Percentiles rank a stretch among this genome's conserved stretches.
These are phyloP conservation scores for Suillus subaureus DNA, from an alignment of 768 basidiomycete species.

Conservation along the genomic window DNA sequence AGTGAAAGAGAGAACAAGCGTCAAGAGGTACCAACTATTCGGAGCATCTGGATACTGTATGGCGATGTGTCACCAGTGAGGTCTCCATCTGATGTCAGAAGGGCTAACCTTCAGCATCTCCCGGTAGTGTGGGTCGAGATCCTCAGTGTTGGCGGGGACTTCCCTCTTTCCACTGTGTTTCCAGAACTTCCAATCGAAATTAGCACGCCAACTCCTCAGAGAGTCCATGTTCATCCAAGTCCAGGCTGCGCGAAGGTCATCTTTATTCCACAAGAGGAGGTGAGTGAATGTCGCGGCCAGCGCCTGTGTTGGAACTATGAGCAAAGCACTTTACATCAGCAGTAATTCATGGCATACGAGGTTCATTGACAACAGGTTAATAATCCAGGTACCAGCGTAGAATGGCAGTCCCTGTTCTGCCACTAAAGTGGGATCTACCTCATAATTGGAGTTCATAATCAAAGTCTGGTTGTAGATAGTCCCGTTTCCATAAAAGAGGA, in stretches of 20 bases:
- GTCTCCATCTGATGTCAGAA: conserved; percentile 19
- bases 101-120: conserved; percentile 47
- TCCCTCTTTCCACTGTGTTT: conserved; percentile 18
- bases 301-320: conserved; percentile 41
- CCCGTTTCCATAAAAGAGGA: conserved; percentile 53
- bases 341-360: not conserved
- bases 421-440: conserved; percentile 51
- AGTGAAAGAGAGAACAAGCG: conserved; percentile 36
- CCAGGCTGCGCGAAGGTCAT: conserved; percentile 51
- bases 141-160: conserved; percentile 38
- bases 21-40: conserved; percentile 35
- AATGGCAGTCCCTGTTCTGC: conserved; percentile 40
- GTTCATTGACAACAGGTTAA: conserved; percentile 21
- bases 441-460: conserved; percentile 55
- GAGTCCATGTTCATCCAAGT: conserved; percentile 41
- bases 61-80: not conserved
- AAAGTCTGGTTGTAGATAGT: conserved; percentile 52
- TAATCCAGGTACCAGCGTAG: conserved; percentile 30
- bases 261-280: conserved; percentile 54
- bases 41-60: conserved; percentile 37
- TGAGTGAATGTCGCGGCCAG: conserved; percentile 53
- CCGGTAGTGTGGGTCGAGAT: conserved; percentile 54
- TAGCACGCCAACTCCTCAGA: conserved; percentile 32
- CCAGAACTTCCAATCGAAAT: conserved; percentile 45
- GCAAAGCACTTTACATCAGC: not conserved